These are phyloP conservation scores for Leavenworthia alabamica DNA, from an alignment of 345 rosid species.

Conservation along the genomic window DNA sequence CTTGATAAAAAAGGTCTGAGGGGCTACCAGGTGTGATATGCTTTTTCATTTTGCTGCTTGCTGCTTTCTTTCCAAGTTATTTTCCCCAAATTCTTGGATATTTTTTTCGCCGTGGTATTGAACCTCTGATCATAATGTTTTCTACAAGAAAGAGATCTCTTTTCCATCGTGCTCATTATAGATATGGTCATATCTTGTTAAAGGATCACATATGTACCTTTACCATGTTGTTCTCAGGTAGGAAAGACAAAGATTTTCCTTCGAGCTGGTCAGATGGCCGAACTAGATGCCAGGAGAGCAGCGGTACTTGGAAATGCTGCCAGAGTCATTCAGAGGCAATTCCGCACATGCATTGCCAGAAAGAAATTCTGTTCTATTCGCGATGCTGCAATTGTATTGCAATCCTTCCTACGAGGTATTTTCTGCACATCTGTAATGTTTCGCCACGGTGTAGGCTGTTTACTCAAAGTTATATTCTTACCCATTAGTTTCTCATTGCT, in stretches of 20 bases:
- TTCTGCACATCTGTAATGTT: neutral
- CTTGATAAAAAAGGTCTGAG: constrained; percentile 80
- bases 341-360: constrained; percentile 66
- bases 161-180: too few species aligned
- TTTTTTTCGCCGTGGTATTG: too few species aligned
- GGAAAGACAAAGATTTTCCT: constrained; percentile 88
- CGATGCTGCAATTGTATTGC: constrained; percentile 59
- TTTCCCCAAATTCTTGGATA: neutral
- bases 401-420: constrained; percentile 75
- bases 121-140: too few species aligned
- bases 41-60: constrained; percentile 7
- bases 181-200: neutral
- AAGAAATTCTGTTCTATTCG: constrained; percentile 62
- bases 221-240: constrained; percentile 46
- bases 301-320: constrained; percentile 96
- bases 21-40: constrained; percentile 80
- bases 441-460: constrained; percentile 3
- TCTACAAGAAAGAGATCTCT: too few species aligned
- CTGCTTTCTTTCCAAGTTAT: constrained; percentile 11
- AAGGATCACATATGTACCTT: constrained; percentile 15
- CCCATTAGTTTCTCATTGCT: neutral
- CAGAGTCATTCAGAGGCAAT: constrained; percentile 69
- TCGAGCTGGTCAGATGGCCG: constrained; percentile 99
- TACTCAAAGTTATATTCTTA: neutral
- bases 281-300: constrained; percentile 92